phyloP scores from a whole-genome alignment of 345 rosid species.

The Jatropha curcas region DNA sequence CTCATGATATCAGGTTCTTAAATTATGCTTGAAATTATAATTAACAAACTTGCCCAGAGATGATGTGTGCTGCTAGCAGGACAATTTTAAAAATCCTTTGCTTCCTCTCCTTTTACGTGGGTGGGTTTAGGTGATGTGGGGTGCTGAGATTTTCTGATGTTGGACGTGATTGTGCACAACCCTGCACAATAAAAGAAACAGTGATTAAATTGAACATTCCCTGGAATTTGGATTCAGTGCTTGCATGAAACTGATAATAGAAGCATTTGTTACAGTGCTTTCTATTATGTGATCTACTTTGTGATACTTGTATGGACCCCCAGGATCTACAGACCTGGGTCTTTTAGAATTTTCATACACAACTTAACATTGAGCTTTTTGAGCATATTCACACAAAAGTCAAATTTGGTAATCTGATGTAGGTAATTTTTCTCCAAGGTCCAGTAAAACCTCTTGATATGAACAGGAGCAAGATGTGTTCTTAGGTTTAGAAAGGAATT shows the following conservation, averaged over 20 bases:
- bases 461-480: not conserved
- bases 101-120: not conserved
- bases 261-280: not conserved
- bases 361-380: not conserved
- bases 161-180: not conserved
- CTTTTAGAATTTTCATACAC: no score
- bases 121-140: not conserved
- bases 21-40: not conserved
- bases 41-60: not conserved
- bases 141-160: no score
- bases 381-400: not conserved
- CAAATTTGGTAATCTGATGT: not conserved
- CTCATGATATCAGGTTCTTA: constrained; percentile 92
- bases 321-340: not conserved
- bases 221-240: not conserved
- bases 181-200: no score
- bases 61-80: not conserved
- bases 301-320: not conserved
- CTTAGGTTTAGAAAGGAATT: not conserved
- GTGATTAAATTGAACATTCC: no score
- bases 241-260: not conserved
- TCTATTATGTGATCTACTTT: no score
- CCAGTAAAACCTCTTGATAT: not conserved
- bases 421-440: not conserved
- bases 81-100: not conserved